A percentile compares a stretch with the other conserved stretches of the same genome.
phyloP scores from a whole-genome alignment of 2,329 filamentous ascomycete species.

The Diaporthe aspalathi region DNA sequence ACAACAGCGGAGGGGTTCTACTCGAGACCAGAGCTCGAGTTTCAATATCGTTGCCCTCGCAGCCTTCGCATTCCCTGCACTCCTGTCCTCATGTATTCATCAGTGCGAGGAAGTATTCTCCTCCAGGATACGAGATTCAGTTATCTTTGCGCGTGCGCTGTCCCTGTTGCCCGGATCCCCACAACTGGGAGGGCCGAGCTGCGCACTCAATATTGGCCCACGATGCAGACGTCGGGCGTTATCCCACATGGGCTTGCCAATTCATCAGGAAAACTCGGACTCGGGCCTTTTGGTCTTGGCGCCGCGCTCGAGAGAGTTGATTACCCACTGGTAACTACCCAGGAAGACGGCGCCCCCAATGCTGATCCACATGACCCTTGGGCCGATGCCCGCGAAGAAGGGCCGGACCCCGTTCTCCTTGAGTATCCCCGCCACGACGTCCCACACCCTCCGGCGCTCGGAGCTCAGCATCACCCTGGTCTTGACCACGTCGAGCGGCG shows the following conservation, averaged over 20 bases:
- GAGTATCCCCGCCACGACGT: constrained; percentile 73
- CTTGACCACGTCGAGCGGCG: constrained; percentile 95
- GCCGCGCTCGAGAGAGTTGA: constrained; percentile 73
- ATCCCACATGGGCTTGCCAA: background rate
- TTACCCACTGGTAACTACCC: constrained; percentile 90
- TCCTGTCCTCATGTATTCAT: background rate
- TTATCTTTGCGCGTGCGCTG: background rate
- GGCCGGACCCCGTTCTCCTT: constrained; percentile 71
- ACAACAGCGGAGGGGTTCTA: constrained; percentile 23
- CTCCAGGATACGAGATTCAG: background rate
- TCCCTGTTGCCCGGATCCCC: background rate
- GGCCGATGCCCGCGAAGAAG: constrained; percentile 82
- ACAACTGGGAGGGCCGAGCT: background rate
- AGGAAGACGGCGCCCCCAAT: constrained; percentile 94
- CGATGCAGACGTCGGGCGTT: too few species aligned
- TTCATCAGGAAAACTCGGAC: background rate
- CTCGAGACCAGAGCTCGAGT: constrained; percentile 9
- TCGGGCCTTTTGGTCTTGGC: background rate
- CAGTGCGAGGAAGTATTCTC: background rate
- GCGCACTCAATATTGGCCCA: background rate
- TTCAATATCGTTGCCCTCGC: constrained; percentile 5
- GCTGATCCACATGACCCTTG: constrained; percentile 93
- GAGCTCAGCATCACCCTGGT: constrained; percentile 93
- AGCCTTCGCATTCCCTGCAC: background rate
- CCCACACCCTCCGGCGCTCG: constrained; percentile 69